Conservation (phyloP, 441 rosid genomes). For the Populus hybrid region DNA sequence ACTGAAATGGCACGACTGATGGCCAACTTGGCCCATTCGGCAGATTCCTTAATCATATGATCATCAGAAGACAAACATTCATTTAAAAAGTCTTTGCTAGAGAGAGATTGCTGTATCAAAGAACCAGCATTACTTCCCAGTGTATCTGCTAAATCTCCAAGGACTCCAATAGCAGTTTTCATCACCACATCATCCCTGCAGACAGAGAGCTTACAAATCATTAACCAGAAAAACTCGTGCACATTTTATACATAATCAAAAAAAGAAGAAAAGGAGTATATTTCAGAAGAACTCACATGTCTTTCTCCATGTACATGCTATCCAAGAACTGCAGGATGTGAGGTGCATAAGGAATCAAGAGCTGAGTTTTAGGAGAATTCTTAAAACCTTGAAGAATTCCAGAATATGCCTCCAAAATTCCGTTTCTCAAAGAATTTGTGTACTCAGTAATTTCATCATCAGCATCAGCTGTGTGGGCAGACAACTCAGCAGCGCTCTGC, state of each 20-base stretch:
- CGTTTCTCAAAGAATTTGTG: slow-evolving; percentile 54
- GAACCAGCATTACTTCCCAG: slow-evolving; percentile 52
- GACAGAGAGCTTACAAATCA: slow-evolving; percentile 10
- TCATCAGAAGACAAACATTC: slow-evolving; percentile 54
- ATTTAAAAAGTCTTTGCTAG: slow-evolving; percentile 49
- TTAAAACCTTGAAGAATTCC: slow-evolving; percentile 62
- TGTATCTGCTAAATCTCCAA: slow-evolving; percentile 62
- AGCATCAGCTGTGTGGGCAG: slow-evolving; percentile 42
- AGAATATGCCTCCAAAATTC: slow-evolving; percentile 63
- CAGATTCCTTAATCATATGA: slow-evolving; percentile 77
- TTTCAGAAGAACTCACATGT: slow-evolving; percentile 39
- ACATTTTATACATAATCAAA: not conserved
- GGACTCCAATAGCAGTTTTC: slow-evolving; percentile 59
- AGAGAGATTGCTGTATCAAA: slow-evolving; percentile 50
- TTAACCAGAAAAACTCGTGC: not conserved
- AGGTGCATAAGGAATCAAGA: slow-evolving; percentile 56
- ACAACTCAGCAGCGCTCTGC: slow-evolving; percentile 57
- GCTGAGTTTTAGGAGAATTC: slow-evolving; percentile 51
- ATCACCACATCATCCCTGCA: slow-evolving; percentile 54
- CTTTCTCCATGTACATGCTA: slow-evolving; percentile 52
- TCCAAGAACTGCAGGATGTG: slow-evolving; percentile 55
- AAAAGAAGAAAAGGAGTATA: not conserved
- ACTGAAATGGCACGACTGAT: slow-evolving; percentile 51
- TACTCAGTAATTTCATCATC: slow-evolving; percentile 61
- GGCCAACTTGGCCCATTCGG: slow-evolving; percentile 65